Percentiles rank a stretch among this genome's conserved stretches.
phyloP scores from a whole-genome alignment of 1,284 basidiomycete species.

The Butyriboletus appendiculatus region DNA sequence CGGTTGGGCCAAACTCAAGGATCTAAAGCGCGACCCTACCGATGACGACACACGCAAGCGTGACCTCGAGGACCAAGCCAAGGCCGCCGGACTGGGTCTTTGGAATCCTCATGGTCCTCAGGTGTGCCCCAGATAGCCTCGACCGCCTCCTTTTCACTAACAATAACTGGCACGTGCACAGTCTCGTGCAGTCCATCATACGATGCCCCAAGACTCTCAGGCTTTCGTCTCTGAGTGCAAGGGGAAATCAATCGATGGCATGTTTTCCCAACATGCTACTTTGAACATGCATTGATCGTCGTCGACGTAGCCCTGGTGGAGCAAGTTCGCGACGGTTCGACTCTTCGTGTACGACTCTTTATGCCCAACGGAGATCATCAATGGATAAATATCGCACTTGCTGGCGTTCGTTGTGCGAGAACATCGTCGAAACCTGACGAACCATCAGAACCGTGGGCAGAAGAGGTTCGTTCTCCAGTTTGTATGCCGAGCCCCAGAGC shows the following conservation, averaged over 20 bases:
- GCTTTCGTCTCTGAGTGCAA: slow-evolving; percentile 92
- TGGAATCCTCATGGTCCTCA: slow-evolving; percentile 88
- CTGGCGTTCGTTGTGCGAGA: slow-evolving; percentile 84
- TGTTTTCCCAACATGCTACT: slow-evolving; percentile 14
- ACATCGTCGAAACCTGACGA: slow-evolving; percentile 75
- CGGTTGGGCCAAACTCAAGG: slow-evolving; percentile 94
- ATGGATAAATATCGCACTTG: slow-evolving; percentile 80
- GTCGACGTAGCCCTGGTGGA: slow-evolving; percentile 78
- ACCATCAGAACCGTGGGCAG: slow-evolving; percentile 76
- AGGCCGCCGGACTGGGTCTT: slow-evolving; percentile 73
- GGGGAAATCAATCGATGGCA: slow-evolving; percentile 86
- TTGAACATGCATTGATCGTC: slow-evolving; percentile 2
- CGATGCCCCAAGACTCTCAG: slow-evolving; percentile 89
- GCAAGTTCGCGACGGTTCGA: slow-evolving; percentile 92
- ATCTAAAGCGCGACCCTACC: slow-evolving; percentile 73
- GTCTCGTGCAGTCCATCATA: slow-evolving; percentile 77
- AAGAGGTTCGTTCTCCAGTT: slow-evolving; percentile 60
- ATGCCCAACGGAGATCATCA: slow-evolving; percentile 90
- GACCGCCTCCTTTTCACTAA: slow-evolving; percentile 1
- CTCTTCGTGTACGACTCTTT: slow-evolving; percentile 85
- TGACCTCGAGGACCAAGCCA: slow-evolving; percentile 81
- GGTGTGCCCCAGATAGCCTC: slow-evolving; percentile 41
- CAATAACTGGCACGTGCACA: slow-evolving; percentile 34
- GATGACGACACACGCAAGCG: slow-evolving; percentile 79
- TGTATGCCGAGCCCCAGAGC: not conserved